Evolutionary conservation across 768 basidiomycete species (phyloP).

Genomic region (Vararia minispora): DNA sequence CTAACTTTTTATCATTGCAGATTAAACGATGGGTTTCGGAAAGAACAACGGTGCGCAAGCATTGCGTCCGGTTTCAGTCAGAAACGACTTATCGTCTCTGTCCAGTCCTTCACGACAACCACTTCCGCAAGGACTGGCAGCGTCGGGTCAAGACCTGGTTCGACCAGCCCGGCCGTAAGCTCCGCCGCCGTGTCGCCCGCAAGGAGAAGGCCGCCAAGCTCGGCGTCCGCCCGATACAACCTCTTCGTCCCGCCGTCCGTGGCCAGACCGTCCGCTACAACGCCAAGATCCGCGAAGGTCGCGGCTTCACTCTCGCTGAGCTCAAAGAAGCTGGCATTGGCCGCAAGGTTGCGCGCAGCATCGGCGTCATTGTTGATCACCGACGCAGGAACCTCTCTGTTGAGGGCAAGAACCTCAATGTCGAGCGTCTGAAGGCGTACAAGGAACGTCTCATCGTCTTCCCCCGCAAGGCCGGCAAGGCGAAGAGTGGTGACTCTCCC

Average conservation of each 20-base stretch:
- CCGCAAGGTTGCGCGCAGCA: constrained; percentile 82
- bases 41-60: constrained; percentile 71
- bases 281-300: constrained; percentile 91
- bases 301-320: constrained; percentile 91
- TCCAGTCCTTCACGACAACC: constrained; percentile 81
- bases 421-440: constrained; percentile 90
- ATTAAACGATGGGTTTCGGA: constrained; percentile 62
- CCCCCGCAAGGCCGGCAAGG: constrained; percentile 91
- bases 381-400: constrained; percentile 92
- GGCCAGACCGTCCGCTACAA: constrained; percentile 97
- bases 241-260: constrained; percentile 95
- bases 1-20: constrained; percentile 21
- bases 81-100: constrained; percentile 2
- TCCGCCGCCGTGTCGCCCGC: constrained; percentile 87
- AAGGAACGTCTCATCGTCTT: constrained; percentile 89
- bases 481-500: constrained; percentile 90
- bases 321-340: constrained; percentile 94
- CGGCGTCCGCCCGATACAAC: constrained; percentile 83
- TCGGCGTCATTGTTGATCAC: constrained; percentile 96
- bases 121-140: constrained; percentile 99
- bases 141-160: constrained; percentile 95
- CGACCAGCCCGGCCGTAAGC: constrained; percentile 97
- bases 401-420: constrained; percentile 93
- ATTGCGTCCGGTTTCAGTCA: not conserved
- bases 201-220: constrained; percentile 83